A percentile compares a stretch with the other conserved stretches of the same genome.
phyloP scores from a whole-genome alignment of 1,139 yeast genomes.

The Wickerhamomyces sp. region DNA sequence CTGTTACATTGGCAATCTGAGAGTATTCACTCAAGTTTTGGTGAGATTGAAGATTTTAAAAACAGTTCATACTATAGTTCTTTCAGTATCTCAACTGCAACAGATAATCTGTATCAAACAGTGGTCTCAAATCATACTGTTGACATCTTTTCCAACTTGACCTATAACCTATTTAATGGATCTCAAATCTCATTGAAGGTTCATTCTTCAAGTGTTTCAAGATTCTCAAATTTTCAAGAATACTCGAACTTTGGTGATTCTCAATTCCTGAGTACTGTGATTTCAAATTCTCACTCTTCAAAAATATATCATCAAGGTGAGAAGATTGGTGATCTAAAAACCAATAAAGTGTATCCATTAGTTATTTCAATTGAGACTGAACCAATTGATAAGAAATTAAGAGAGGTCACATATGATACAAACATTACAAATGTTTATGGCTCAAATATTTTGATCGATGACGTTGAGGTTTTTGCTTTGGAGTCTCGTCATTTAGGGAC shows the following conservation, averaged over 20 bases:
- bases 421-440: conserved; percentile 19
- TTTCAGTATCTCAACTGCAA: conserved; percentile 6
- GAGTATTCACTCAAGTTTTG: conserved; percentile 34
- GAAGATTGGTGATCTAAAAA: conserved; percentile 4
- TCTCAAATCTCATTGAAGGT: conserved; percentile 14
- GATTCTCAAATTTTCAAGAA: conserved; percentile 14
- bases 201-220: conserved; percentile 9
- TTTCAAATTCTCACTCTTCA: conserved; percentile 11
- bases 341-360: conserved; percentile 15
- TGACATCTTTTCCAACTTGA: conserved; percentile 12
- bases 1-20: conserved; percentile 56
- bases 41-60: conserved; percentile 31
- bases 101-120: conserved; percentile 17
- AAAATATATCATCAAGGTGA: conserved; percentile 8
- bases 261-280: conserved; percentile 14
- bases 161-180: conserved; percentile 17
- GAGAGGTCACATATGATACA: conserved; percentile 14
- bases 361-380: conserved; percentile 9
- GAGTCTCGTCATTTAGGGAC: conserved; percentile 40
- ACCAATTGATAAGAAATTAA: conserved; percentile 7
- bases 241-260: conserved; percentile 18
- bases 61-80: conserved; percentile 21
- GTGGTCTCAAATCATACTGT: conserved; percentile 10
- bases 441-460: conserved; percentile 12
- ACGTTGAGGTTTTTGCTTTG: conserved; percentile 21